A percentile compares a stretch with the other conserved stretches of the same genome.
phyloP scores from a whole-genome alignment of 345 rosid genomes.

The Streptanthus diversifolius region DNA sequence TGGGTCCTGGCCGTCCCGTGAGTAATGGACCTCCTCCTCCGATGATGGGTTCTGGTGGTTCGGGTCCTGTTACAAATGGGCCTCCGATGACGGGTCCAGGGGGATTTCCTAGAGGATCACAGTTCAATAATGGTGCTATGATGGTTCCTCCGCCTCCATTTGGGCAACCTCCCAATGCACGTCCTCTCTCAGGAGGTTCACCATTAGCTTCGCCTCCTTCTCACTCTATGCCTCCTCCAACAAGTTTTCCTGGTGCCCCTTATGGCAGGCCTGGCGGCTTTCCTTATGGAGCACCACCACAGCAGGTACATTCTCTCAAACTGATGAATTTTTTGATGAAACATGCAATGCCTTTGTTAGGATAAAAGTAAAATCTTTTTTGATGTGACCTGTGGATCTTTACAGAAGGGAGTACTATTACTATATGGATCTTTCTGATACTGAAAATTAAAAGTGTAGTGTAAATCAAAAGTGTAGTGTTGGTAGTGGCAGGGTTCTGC shows the following conservation, averaged over 20 bases:
- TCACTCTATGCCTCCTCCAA: slow-evolving; percentile 27
- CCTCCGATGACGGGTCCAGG: slow-evolving; percentile 31
- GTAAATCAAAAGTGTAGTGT: not conserved
- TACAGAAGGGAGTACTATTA: not conserved
- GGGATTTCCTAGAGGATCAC: slow-evolving; percentile 25
- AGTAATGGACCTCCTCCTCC: slow-evolving; percentile 24
- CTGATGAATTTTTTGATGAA: not conserved
- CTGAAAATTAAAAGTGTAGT: not conserved
- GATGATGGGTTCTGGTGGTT: slow-evolving; percentile 22
- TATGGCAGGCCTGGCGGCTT: slow-evolving; percentile 26
- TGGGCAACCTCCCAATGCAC: slow-evolving; percentile 29
- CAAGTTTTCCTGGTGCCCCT: slow-evolving; percentile 28
- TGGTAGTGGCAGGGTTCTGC: not conserved
- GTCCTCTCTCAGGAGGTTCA: slow-evolving; percentile 20
- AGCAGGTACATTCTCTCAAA: slow-evolving; percentile 24
- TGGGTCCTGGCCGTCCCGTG: slow-evolving; percentile 24
- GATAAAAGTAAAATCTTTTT: not conserved
- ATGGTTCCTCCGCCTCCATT: slow-evolving; percentile 30
- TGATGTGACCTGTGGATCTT: not conserved
- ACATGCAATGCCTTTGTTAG: slow-evolving; percentile 4
- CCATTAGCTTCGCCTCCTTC: slow-evolving; percentile 28
- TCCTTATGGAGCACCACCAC: slow-evolving; percentile 32
- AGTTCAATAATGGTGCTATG: slow-evolving; percentile 14
- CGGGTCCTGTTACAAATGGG: slow-evolving; percentile 14
- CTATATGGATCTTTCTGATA: not conserved